A percentile compares a stretch with the other conserved stretches of the same genome.
Conservation (phyloP, 441 rosid species). For the Erodium moschatum region DNA sequence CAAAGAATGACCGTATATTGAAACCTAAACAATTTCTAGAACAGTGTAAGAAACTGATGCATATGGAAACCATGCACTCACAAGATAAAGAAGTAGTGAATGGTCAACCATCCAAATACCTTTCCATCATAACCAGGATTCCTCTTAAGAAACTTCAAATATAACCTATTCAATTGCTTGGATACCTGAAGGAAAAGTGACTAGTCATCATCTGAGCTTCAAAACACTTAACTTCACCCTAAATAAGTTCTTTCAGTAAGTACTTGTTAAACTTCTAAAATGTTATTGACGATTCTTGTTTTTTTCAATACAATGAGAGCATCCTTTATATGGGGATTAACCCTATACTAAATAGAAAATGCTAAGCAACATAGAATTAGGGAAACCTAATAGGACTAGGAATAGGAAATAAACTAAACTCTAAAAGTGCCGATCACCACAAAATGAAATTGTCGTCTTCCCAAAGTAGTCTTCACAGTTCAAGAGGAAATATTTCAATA, state of each 20-base stretch:
- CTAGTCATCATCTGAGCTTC: conserved; percentile 17
- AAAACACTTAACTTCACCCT: conserved; percentile 13
- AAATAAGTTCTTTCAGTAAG: background rate
- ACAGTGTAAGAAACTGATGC: conserved; percentile 7
- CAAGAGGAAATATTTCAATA: background rate
- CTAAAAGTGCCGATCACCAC: background rate
- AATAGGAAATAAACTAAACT: no score
- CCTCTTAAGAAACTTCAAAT: conserved; percentile 68
- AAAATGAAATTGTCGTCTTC: background rate
- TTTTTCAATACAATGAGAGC: no score
- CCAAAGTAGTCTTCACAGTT: background rate
- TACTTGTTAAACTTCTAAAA: no score
- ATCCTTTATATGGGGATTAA: no score
- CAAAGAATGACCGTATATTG: conserved; percentile 86
- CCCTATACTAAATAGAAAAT: no score
- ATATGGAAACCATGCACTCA: conserved; percentile 12
- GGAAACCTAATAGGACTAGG: no score
- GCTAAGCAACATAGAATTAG: no score
- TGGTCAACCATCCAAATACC: conserved; percentile 39
- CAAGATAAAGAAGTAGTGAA: conserved; percentile 15
- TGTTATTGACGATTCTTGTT: no score
- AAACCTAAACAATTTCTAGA: conserved; percentile 41
- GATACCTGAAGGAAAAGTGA: conserved; percentile 57
- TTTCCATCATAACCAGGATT: conserved; percentile 95
- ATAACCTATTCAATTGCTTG: conserved; percentile 68